Conservation (phyloP, 345 rosid species). For the Camelina laxa region DNA sequence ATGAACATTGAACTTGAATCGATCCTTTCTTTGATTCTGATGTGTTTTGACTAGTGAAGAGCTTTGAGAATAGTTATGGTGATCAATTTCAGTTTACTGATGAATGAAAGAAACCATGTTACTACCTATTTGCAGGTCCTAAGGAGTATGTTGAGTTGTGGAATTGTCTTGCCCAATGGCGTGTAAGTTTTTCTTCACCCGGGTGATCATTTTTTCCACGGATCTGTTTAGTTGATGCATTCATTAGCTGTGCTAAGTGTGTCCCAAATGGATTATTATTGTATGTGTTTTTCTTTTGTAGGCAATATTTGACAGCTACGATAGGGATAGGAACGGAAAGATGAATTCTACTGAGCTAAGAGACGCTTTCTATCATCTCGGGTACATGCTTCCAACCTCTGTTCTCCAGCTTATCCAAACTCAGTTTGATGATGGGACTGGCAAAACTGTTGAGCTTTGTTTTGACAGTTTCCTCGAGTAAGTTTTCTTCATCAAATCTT, state of each 20-base stretch:
- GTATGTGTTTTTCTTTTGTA: conserved; percentile 27
- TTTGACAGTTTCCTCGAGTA: conserved; percentile 75
- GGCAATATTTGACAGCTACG: conserved; percentile 68
- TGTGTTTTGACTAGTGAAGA: not conserved
- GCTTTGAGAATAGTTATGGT: not conserved
- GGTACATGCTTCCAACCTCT: conserved; percentile 65
- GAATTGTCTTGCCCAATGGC: conserved; percentile 73
- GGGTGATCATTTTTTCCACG: not conserved
- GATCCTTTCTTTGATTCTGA: not conserved
- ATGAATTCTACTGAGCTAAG: conserved; percentile 61
- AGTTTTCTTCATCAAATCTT: conserved; percentile 33
- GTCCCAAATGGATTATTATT: not conserved
- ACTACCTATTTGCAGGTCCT: conserved; percentile 51
- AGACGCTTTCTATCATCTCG: conserved; percentile 66
- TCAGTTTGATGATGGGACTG: conserved; percentile 59
- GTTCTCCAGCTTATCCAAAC: conserved; percentile 61
- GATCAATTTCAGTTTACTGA: not conserved
- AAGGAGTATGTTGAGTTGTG: conserved; percentile 66
- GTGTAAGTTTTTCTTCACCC: conserved; percentile 46
- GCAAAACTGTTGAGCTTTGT: conserved; percentile 52
- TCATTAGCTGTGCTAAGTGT: no score
- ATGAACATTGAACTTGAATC: not conserved
- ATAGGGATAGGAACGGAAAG: conserved; percentile 69
- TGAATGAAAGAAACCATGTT: not conserved
- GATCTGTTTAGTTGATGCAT: not conserved